Base-by-base conservation (phyloP, 1,284 basidiomycete species). In the Ustilago curta region DNA sequence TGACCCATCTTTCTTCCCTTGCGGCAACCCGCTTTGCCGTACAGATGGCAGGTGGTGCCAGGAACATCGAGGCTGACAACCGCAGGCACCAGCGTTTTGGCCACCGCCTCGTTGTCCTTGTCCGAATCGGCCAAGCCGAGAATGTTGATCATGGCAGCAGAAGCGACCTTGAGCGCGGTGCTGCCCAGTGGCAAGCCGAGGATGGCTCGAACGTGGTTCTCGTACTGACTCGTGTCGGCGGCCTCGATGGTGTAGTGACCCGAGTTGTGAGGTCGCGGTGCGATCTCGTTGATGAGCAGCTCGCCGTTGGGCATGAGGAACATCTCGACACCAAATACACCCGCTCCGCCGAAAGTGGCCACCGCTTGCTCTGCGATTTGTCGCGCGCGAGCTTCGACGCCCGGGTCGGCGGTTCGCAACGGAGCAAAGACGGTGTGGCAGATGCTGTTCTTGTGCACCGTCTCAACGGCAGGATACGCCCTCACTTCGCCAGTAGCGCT, bases 241-340 rank as follows among this genome's bases (percentile, higher is more conserved):
- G 96, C 95, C 86, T 98, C 96, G 83, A 99, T 98, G n/a, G 96
- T 98, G 86, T 98, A 97, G 85, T 99, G 97, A 0, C 96, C 96
- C 9, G 95, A 97, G 87, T 99, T 99, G 86, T 99, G 97, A 0
- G 97, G 96, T 23, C 97, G 90, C n/a, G 97, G 97, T 0, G 97
- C 97, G 71, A 99, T 97, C 87, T 99, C 97, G 86, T 99, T 99
- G 77, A 99, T 89, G 65, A 91, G 90, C 3, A 99, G 86, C 89
- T 79, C 79, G 92, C 96, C 95, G 82, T 95, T 90, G 29, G 88
- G 86, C 88, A 97, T 89, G 50, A 98, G 87, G 86, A 99, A 99
- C 93, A 99, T 94, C 86, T 99, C 97, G 0, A 99, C 96, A 4
- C 95, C 96, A 86, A 97, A 99, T 29, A 98, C 90, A 18, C 97